Evolutionary conservation across 768 basidiomycete species (phyloP).

Genomic region (Mycena leptocephala): DNA sequence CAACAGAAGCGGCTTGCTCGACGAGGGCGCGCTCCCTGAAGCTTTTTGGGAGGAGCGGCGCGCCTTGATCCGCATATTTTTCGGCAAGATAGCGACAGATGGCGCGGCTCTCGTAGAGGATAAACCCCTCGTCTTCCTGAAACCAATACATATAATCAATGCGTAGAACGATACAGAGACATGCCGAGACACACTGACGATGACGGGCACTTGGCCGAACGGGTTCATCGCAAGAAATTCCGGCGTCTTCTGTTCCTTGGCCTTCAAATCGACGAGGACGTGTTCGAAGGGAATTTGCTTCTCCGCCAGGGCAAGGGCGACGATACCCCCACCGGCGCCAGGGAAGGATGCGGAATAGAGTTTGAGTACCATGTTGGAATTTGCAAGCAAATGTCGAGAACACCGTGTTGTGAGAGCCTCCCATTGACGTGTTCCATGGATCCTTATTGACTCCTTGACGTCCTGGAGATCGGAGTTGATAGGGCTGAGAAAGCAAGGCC

Average conservation of each 20-base stretch:
- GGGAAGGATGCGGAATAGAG: not conserved
- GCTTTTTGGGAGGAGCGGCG: slow-evolving; percentile 54
- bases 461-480: not conserved
- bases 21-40: slow-evolving; percentile 43
- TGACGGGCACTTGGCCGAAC: not conserved
- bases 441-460: not conserved
- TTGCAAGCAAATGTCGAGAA: not conserved
- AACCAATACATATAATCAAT: not conserved
- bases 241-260: not conserved
- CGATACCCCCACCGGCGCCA: not conserved
- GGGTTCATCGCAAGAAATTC: slow-evolving; percentile 5
- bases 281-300: not conserved
- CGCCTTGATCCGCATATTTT: slow-evolving; percentile 59
- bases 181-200: not conserved
- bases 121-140: slow-evolving; percentile 53
- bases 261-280: not conserved
- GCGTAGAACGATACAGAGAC: not conserved
- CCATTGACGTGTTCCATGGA: not conserved
- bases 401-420: not conserved
- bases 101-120: slow-evolving; percentile 64
- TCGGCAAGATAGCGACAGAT: slow-evolving; percentile 61
- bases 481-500: not conserved
- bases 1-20: slow-evolving; percentile 16
- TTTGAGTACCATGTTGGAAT: not conserved
- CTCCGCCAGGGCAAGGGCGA: not conserved